Evolutionary conservation across 148 eudicot genomes (phyloP).

Genomic region (Chenopodium suecicum): DNA sequence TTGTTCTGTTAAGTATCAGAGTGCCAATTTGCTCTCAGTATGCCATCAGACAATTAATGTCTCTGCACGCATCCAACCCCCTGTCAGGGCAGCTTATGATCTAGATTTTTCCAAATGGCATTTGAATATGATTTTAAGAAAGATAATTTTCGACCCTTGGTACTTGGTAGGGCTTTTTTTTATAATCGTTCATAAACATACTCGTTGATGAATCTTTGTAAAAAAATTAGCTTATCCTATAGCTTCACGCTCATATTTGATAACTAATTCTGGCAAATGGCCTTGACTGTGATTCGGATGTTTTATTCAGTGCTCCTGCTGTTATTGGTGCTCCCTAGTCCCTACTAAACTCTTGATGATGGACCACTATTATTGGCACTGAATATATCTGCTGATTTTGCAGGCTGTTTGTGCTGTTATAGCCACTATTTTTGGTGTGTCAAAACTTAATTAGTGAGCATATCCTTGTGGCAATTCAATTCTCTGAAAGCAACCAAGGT

Average conservation of each 20-base stretch:
- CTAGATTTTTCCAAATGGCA: not conserved
- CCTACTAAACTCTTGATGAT: not conserved
- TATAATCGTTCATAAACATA: not conserved
- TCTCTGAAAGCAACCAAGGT: slow-evolving; percentile 2
- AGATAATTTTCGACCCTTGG: not conserved
- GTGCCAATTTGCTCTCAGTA: not conserved
- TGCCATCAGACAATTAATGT: not conserved
- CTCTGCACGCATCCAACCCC: not conserved
- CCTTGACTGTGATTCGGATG: not conserved
- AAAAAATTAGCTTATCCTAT: not conserved
- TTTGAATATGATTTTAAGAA: not conserved
- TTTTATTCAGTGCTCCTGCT: not conserved
- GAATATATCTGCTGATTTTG: slow-evolving; percentile 19
- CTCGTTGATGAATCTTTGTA: not conserved
- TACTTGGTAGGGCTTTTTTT: not conserved
- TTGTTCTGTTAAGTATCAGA: not conserved
- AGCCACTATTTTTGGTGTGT: slow-evolving; percentile 44
- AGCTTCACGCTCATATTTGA: not conserved
- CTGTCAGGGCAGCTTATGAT: not conserved
- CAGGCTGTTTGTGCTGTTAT: slow-evolving; percentile 55
- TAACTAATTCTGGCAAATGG: not conserved
- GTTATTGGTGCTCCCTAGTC: not conserved
- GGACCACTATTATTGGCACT: not conserved
- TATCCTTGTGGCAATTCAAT: not conserved
- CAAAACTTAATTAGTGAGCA: slow-evolving; percentile 35